Evolutionary conservation across 2,329 filamentous ascomycete species (phyloP), one percentile per base, ranked within the genome.

Genomic region (Aspergillus melleus): DNA sequence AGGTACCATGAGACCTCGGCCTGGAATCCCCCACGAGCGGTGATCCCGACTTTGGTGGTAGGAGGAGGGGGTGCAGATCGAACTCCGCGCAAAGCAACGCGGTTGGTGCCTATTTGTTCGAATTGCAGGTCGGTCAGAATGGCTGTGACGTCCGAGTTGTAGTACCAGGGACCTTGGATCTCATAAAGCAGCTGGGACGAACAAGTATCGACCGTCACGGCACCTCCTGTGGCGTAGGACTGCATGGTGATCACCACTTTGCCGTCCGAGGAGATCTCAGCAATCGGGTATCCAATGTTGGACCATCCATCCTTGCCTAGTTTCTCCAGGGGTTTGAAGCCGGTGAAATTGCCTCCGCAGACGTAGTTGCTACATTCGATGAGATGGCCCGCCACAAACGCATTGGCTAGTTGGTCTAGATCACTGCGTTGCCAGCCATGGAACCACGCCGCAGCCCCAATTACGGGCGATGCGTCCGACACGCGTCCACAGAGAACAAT

Each of bases 61-160:
- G 80, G 74, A 5, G 81, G 81, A 3, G 82, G 81, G 0, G 79
- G 69, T 8, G 65, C 68, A 4, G 74, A 74, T 12, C 82, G 67
- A 2, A 78, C 76, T 1, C 84, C 80, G 22, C 78, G 76, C 51
- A 86, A 57, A 2, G 79, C 77, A 1, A 86, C 81, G 6, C 82
- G 77, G 63, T 86, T 79, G 19, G 72, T 70, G 1, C 77, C 78
- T 5, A 82, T 59, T 55, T 86, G 79, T 51, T 83, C 79, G 61
- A 88, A 83, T 59, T 76, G 78, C 42, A 85, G 72, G n/a, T 79
- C 73, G 51, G 79, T 73, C 14, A 86, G 71, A 14, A 83, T 66
- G 0, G 84, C 84, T 0, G 80, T 84, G 30, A 86, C 83, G 62
- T 86, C 84, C 0, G 79, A 81, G 71, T 86, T 85, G 75, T 79